A percentile compares a stretch with the other conserved stretches of the same genome.
These are phyloP conservation scores for Pholiota adiposa DNA, from an alignment of 1,284 basidiomycete species.

Conservation along the genomic window DNA sequence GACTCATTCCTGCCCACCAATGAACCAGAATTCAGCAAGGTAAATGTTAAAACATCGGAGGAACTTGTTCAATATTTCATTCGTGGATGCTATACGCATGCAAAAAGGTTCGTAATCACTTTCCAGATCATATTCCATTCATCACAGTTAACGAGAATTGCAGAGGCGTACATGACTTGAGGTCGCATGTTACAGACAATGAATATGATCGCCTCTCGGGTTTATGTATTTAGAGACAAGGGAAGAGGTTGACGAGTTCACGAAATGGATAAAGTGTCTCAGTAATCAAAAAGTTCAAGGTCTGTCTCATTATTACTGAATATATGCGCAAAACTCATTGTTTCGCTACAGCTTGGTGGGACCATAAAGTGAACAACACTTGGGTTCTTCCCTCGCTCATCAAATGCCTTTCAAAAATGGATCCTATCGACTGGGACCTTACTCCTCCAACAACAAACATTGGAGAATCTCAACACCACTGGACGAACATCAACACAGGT, in stretches of 20 bases:
- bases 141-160: too few species aligned
- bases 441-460: conserved; percentile 25
- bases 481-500: conserved; percentile 23
- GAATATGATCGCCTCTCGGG: conserved; percentile 13
- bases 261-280: conserved; percentile 10
- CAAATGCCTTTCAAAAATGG: conserved; percentile 21
- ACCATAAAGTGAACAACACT: conserved; percentile 20
- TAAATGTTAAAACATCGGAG: conserved; percentile 1
- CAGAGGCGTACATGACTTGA: conserved; percentile 15
- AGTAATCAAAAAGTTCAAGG: conserved; percentile 12
- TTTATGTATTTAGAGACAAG: conserved; percentile 21
- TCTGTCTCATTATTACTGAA: background rate
- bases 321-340: background rate
- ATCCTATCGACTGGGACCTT: conserved; percentile 17
- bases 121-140: background rate
- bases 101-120: conserved; percentile 13
- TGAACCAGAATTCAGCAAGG: conserved; percentile 10
- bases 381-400: conserved; percentile 26
- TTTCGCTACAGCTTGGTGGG: conserved; percentile 22
- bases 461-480: conserved; percentile 26
- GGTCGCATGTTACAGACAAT: conserved; percentile 2
- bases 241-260: conserved; percentile 15
- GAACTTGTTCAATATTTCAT: conserved; percentile 11
- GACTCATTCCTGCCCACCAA: conserved; percentile 14
- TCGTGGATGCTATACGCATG: conserved; percentile 13